A percentile compares a stretch with the other conserved stretches of the same genome.
Conservation (phyloP, 495 filamentous ascomycete species). For the Pyrenula aspistea region DNA sequence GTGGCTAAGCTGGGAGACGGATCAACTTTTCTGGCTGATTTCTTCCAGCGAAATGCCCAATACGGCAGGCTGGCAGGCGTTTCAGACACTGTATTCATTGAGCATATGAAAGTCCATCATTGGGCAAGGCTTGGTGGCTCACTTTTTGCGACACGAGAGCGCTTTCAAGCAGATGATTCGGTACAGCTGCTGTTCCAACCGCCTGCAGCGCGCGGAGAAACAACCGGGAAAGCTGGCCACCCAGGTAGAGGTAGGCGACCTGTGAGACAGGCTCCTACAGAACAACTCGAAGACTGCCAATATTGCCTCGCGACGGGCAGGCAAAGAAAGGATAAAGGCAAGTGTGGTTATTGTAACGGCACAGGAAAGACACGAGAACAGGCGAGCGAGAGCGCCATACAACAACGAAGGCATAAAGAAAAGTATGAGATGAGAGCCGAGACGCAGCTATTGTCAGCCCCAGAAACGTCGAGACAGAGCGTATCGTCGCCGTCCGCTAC, state of each 20-base stretch:
- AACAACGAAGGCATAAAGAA: background rate
- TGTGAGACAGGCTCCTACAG: background rate
- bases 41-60: background rate
- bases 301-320: background rate
- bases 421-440: background rate
- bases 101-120: background rate
- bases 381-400: background rate
- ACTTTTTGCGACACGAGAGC: background rate
- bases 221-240: background rate
- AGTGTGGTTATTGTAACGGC: background rate
- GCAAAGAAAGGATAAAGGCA: background rate
- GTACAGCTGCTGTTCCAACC: background rate
- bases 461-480: background rate
- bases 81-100: background rate
- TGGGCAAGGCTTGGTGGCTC: background rate
- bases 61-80: background rate
- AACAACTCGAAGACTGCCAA: background rate
- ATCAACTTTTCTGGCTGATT: background rate
- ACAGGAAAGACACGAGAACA: background rate
- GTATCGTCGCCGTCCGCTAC: background rate
- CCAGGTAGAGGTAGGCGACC: background rate
- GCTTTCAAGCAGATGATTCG: background rate
- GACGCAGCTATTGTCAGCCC: background rate
- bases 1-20: background rate
- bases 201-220: no score